A percentile compares a stretch with the other conserved stretches of the same genome.
These are phyloP conservation scores for Yarrowia keelungensis DNA, from an alignment of 805 yeast species.

Conservation along the genomic window DNA sequence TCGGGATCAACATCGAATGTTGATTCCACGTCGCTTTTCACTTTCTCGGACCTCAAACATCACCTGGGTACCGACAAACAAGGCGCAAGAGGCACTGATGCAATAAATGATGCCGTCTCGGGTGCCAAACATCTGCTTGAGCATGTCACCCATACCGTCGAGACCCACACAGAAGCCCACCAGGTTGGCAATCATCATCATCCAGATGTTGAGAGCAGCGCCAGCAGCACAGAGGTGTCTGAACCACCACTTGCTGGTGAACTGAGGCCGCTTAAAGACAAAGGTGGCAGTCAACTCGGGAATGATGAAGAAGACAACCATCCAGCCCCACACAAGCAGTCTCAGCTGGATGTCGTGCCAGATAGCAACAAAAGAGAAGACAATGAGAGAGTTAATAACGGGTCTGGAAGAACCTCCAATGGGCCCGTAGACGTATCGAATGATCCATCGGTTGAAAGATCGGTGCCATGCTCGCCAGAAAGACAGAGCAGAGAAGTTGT, in stretches of 20 bases:
- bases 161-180: constrained; percentile 94
- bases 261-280: constrained; percentile 49
- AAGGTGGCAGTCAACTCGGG: constrained; percentile 79
- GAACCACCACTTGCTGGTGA: constrained; percentile 52
- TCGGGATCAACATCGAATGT: constrained; percentile 68
- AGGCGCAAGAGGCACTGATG: constrained; percentile 69
- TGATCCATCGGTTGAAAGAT: constrained; percentile 87
- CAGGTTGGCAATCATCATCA: constrained; percentile 97
- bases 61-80: constrained; percentile 86
- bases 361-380: constrained; percentile 92
- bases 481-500: constrained; percentile 90
- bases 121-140: constrained; percentile 76
- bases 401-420: constrained; percentile 82
- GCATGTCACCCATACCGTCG: constrained; percentile 75
- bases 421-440: constrained; percentile 88
- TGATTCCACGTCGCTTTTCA: constrained; percentile 83
- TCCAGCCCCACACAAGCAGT: constrained; percentile 94
- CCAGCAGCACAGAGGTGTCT: constrained; percentile 86
- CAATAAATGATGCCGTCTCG: constrained; percentile 62
- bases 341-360: constrained; percentile 98
- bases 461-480: constrained; percentile 99
- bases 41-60: constrained; percentile 93
- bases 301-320: constrained; percentile 80
- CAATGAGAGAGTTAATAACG: constrained; percentile 77
- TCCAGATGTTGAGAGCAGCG: constrained; percentile 88